A percentile compares a stretch with the other conserved stretches of the same genome.
Conservation (phyloP, 495 filamentous ascomycete genomes). For the Penicillium chermesinum region DNA sequence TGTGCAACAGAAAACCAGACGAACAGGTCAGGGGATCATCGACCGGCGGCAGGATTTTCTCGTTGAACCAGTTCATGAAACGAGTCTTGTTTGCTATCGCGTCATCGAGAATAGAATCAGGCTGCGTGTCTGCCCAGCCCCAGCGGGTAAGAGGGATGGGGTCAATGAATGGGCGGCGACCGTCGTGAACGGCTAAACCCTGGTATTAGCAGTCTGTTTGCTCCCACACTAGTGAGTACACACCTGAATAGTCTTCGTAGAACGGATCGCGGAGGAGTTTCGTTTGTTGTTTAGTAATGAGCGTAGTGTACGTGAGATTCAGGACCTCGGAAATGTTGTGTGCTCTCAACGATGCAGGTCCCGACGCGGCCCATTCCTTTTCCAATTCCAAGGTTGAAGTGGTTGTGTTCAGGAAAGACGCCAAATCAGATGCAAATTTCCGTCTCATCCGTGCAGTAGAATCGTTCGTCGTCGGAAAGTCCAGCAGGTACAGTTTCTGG, state of each 20-base stretch:
- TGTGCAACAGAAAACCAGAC: too few species aligned
- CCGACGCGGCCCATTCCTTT: neutral
- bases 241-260: too few species aligned
- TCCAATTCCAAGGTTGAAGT: neutral
- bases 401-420: too few species aligned
- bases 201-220: too few species aligned
- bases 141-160: conserved; percentile 52
- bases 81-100: conserved; percentile 41
- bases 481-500: too few species aligned
- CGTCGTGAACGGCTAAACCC: conserved; percentile 37
- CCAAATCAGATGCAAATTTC: too few species aligned
- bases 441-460: too few species aligned
- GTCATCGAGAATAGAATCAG: conserved; percentile 8
- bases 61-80: conserved; percentile 52
- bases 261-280: conserved; percentile 44
- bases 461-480: too few species aligned
- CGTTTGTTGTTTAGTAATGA: conserved; percentile 50
- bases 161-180: conserved; percentile 50
- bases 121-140: conserved; percentile 37
- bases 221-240: too few species aligned
- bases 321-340: neutral
- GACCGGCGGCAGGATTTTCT: too few species aligned
- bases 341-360: neutral
- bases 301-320: conserved; percentile 42
- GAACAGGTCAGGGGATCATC: neutral